Conservation (phyloP, 2,329 filamentous ascomycete genomes). For the Capronia coronata region DNA sequence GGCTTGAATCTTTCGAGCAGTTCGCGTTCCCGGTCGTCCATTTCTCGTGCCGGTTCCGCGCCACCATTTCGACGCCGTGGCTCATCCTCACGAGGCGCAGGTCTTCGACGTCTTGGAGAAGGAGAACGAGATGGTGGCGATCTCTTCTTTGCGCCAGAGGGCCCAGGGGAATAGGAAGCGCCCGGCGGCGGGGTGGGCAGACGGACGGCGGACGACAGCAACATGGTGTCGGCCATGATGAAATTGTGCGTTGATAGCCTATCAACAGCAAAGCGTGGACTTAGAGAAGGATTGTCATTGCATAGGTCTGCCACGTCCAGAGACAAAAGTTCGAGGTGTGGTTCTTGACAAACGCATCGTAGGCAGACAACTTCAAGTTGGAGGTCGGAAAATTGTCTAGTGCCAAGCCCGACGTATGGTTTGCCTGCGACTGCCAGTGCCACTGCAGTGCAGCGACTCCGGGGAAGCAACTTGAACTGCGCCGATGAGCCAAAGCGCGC, state of each 20-base stretch:
- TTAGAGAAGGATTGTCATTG: neutral
- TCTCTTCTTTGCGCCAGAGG: constrained; percentile 50
- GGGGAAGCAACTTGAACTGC: constrained; percentile 3
- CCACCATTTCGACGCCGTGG: constrained; percentile 28
- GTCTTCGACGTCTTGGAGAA: constrained; percentile 46
- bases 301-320: neutral
- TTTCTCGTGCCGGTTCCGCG: constrained; percentile 45
- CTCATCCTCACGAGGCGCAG: constrained; percentile 37
- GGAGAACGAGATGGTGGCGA: constrained; percentile 51
- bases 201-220: constrained; percentile 51
- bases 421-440: neutral
- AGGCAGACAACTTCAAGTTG: constrained; percentile 2
- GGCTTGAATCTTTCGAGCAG: constrained; percentile 50
- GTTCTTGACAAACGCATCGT: neutral
- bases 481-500: constrained; percentile 13
- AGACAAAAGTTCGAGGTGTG: neutral
- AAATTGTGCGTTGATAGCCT: neutral
- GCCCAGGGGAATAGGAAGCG: constrained; percentile 43
- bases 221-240: constrained; percentile 41
- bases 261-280: neutral
- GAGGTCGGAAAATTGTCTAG: constrained; percentile 5
- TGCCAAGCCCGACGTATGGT: constrained; percentile 1
- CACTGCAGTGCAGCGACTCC: neutral
- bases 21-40: constrained; percentile 45
- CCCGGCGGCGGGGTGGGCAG: constrained; percentile 52